Evolutionary conservation across 2,329 filamentous ascomycete species (phyloP).

Genomic region (Aspergillus caelatus): DNA sequence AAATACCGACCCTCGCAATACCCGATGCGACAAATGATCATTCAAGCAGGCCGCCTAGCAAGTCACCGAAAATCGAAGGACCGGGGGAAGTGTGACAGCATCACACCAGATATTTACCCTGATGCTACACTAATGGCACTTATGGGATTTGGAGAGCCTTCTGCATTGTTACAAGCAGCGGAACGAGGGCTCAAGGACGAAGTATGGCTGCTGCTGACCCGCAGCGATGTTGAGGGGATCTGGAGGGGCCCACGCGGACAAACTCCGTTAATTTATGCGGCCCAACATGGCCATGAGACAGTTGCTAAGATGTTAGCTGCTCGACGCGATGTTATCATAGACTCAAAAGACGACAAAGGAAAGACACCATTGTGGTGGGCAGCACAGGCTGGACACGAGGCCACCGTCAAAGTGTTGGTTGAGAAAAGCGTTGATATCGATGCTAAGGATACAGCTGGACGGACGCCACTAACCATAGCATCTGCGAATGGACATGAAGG

Average conservation of each 20-base stretch:
- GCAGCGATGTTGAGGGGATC: background rate
- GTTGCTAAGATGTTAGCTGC: background rate
- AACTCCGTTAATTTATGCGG: no score
- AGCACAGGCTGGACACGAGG: background rate
- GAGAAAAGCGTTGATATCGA: background rate
- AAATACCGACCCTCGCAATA: background rate
- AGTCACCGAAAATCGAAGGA: background rate
- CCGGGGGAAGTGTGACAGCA: background rate
- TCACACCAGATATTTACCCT: background rate
- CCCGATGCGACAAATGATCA: background rate
- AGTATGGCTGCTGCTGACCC: background rate
- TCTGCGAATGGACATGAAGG: background rate
- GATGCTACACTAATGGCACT: background rate
- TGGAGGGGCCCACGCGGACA: no score
- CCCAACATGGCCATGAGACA: background rate
- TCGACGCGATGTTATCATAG: background rate
- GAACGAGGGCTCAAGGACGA: background rate
- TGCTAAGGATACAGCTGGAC: rapidly evolving
- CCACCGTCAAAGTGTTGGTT: background rate
- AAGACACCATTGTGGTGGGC: constrained; percentile 11
- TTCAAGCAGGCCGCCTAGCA: background rate
- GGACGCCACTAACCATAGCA: background rate
- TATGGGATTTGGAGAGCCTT: background rate
- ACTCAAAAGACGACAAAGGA: background rate
- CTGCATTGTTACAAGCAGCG: background rate